phyloP scores from a whole-genome alignment of 1,139 yeast species.

The Saccharomycopsis hybrid region DNA sequence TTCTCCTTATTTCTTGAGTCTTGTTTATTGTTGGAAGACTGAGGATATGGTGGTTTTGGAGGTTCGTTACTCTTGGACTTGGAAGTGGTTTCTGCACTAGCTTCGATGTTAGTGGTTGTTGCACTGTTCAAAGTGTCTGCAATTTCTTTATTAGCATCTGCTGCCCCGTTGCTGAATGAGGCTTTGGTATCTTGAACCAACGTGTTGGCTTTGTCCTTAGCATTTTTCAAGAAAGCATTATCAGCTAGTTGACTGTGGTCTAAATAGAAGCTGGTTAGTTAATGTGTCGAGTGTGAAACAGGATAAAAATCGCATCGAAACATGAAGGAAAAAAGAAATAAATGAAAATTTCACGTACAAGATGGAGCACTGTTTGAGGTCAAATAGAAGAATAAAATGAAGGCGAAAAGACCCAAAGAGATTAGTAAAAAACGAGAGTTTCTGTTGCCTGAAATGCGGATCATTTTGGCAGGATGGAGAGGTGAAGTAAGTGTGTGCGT shows the following conservation, averaged over 20 bases:
- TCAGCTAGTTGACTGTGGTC: slow-evolving; percentile 16
- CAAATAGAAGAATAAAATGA: slow-evolving; percentile 16
- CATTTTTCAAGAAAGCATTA: slow-evolving; percentile 8
- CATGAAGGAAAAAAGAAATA: too few species aligned
- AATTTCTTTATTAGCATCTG: neutral
- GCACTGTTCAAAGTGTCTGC: neutral
- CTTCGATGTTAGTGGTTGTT: neutral
- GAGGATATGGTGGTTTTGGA: slow-evolving; percentile 19
- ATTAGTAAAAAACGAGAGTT: slow-evolving; percentile 14
- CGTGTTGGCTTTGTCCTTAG: slow-evolving; percentile 11
- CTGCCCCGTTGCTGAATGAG: neutral
- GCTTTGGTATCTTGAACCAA: slow-evolving; percentile 2
- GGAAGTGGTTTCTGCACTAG: neutral
- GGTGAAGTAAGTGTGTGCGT: too few species aligned
- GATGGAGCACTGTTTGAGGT: slow-evolving; percentile 10
- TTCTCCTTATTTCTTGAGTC: slow-evolving; percentile 10
- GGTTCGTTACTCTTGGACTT: slow-evolving; percentile 2
- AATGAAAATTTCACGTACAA: slow-evolving; percentile 6
- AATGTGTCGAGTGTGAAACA: too few species aligned
- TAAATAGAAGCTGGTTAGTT: too few species aligned
- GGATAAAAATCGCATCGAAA: too few species aligned
- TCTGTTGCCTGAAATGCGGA: slow-evolving; percentile 14
- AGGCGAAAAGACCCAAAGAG: slow-evolving; percentile 14
- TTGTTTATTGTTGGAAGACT: slow-evolving; percentile 1
- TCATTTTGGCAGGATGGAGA: slow-evolving; percentile 13